These are phyloP conservation scores for Papiliotrema flavescens DNA, from an alignment of 1,284 basidiomycete genomes.

Conservation along the genomic window DNA sequence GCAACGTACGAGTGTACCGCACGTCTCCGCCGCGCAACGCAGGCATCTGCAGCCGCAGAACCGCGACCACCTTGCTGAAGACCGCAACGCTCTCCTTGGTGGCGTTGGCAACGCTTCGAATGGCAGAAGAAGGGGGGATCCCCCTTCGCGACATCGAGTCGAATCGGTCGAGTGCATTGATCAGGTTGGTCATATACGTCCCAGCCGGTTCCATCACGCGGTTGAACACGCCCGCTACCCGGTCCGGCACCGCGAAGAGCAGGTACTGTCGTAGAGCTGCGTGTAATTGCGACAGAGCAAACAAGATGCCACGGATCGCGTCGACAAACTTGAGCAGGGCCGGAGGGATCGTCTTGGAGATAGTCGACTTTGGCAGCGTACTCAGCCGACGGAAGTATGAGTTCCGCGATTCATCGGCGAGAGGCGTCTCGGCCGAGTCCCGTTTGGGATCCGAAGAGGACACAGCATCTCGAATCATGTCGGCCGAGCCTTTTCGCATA, in stretches of 20 bases:
- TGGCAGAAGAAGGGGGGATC: slow-evolving; percentile 61
- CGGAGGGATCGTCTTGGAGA: slow-evolving; percentile 68
- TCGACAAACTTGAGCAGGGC: slow-evolving; percentile 75
- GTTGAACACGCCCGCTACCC: slow-evolving; percentile 72
- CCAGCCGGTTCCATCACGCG: slow-evolving; percentile 84
- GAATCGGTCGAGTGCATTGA: slow-evolving; percentile 86
- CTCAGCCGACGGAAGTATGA: slow-evolving; percentile 87
- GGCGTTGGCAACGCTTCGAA: slow-evolving; percentile 74
- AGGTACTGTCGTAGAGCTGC: slow-evolving; percentile 86
- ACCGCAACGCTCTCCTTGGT: slow-evolving; percentile 81
- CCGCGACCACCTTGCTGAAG: slow-evolving; percentile 81
- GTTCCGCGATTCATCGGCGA: slow-evolving; percentile 72
- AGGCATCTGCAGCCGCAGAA: slow-evolving; percentile 74
- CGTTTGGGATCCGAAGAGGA: slow-evolving; percentile 2
- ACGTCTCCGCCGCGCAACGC: slow-evolving; percentile 66
- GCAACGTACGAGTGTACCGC: slow-evolving; percentile 80
- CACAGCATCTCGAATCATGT: slow-evolving; percentile 18
- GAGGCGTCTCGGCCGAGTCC: slow-evolving; percentile 26
- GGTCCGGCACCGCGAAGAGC: slow-evolving; percentile 77
- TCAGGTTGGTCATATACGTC: slow-evolving; percentile 75
- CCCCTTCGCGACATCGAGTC: slow-evolving; percentile 73
- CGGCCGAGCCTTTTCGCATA: slow-evolving; percentile 26
- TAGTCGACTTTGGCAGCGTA: slow-evolving; percentile 64
- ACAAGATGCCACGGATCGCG: slow-evolving; percentile 84
- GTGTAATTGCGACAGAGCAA: slow-evolving; percentile 88